These are phyloP conservation scores for Fragaria vesca DNA, from an alignment of 306 rosid genomes.

Conservation along the genomic window DNA sequence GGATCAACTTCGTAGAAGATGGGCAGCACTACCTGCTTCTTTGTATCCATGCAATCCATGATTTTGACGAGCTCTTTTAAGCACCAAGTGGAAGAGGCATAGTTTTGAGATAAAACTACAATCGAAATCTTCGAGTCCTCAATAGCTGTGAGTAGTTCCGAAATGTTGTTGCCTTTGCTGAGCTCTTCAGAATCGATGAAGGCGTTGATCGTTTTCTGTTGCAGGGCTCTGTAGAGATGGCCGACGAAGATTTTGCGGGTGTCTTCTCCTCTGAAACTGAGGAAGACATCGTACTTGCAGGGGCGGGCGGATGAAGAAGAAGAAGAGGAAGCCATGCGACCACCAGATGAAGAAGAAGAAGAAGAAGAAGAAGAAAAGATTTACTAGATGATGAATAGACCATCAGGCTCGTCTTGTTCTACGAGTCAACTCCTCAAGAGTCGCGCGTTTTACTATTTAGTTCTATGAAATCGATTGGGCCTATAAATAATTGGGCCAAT, in stretches of 20 bases:
- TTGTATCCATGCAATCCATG: background rate
- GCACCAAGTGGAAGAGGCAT: background rate
- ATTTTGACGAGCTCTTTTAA: background rate
- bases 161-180: background rate
- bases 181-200: background rate
- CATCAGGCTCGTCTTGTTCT: too few species aligned
- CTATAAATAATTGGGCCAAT: too few species aligned
- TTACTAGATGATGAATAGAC: too few species aligned
- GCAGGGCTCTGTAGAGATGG: background rate
- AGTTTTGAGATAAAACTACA: background rate
- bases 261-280: conserved; percentile 11
- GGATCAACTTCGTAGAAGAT: background rate
- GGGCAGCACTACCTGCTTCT: background rate
- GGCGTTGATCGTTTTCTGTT: background rate
- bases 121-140: background rate
- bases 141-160: background rate
- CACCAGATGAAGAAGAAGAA: too few species aligned
- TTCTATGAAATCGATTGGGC: too few species aligned
- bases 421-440: too few species aligned
- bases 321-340: background rate
- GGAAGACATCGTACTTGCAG: background rate
- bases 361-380: too few species aligned
- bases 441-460: too few species aligned
- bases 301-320: background rate
- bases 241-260: background rate